These are phyloP conservation scores for Apiospora koreana DNA, from an alignment of 2,329 filamentous ascomycete genomes.

Conservation along the genomic window DNA sequence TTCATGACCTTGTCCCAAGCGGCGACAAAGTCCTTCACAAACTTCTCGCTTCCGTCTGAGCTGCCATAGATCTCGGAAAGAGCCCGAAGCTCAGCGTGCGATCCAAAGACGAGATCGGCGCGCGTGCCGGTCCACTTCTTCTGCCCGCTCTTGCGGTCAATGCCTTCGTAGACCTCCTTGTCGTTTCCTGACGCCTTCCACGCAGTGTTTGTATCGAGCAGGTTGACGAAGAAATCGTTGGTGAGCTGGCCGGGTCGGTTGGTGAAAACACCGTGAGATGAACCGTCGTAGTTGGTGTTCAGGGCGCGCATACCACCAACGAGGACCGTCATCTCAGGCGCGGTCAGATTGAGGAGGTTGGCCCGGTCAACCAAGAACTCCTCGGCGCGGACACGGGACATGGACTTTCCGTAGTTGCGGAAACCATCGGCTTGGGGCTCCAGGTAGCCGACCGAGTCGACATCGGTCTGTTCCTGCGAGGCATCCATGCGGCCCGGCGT, in stretches of 20 bases:
- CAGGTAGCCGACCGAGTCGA: slow-evolving; percentile 62
- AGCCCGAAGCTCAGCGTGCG: slow-evolving; percentile 71
- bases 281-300: slow-evolving; percentile 71
- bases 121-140: slow-evolving; percentile 72
- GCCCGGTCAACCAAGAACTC: slow-evolving; percentile 72
- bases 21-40: slow-evolving; percentile 71
- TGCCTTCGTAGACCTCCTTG: slow-evolving; percentile 62
- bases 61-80: slow-evolving; percentile 69
- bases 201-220: slow-evolving; percentile 65
- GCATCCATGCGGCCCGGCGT: slow-evolving; percentile 72
- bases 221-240: slow-evolving; percentile 81
- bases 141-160: slow-evolving; percentile 64
- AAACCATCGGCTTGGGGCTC: slow-evolving; percentile 72
- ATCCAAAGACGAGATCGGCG: slow-evolving; percentile 69
- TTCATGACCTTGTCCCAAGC: slow-evolving; percentile 78
- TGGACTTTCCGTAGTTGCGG: slow-evolving; percentile 74
- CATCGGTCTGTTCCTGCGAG: slow-evolving; percentile 70
- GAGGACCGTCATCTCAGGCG: slow-evolving; percentile 70
- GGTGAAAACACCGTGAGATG: slow-evolving; percentile 68
- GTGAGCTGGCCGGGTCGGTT: slow-evolving; percentile 66
- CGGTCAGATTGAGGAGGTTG: slow-evolving; percentile 67
- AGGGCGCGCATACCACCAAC: slow-evolving; percentile 72
- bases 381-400: slow-evolving; percentile 62
- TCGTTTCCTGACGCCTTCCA: slow-evolving; percentile 60
- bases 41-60: slow-evolving; percentile 60